Evolutionary conservation across 164 flowering plant genomes (phyloP), one percentile per base, ranked within the genome.

Genomic region (Brasenia schreberi): DNA sequence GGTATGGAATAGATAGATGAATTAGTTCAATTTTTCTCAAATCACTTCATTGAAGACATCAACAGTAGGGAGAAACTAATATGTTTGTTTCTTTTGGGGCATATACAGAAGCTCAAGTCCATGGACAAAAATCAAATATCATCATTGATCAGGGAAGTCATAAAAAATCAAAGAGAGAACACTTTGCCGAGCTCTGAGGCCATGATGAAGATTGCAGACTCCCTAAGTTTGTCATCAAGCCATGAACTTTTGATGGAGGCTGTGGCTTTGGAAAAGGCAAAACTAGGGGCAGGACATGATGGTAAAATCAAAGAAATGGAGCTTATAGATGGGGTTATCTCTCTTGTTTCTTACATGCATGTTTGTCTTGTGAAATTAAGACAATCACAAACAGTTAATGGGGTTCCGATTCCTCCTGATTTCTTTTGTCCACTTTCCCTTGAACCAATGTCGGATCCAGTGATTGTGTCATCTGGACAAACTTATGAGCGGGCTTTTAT

Each of bases 391-490:
- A 65, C 45, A 10, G 44, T 67, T 64, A 65, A 68, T 64, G 68
- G 75, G 58, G 62, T 68, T 17, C 61, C 64, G n/a, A 59, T 72
- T 7, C 90, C 87, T 19, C 77, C 81, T 42, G 85, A 84, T 77
- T 84, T 83, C 62, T 75, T 67, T 64, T 89, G 96, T 73, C 88
- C 88, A 43, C 70, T 89, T 67, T 89, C 96, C 53, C 67, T 66
- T 6, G 81, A 70, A 69, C 59, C 87, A 73, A 87, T 89, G 92
- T 79, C 75, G 68, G 96, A 87, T 71, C 96, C 96, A 9, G 92
- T 89, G 59, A 70, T 87, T 68, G 84, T 89, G 72, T 80, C 82
- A 59, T 85, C 96, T 59, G 96, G 96, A 6, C 82, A 83, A 75
- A 85, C 96, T 52, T 89, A 74, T 75, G 96, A 89, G 66, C 84